phyloP scores from a whole-genome alignment of 352 stramenopile genomes.

The Phytopythium vexans region DNA sequence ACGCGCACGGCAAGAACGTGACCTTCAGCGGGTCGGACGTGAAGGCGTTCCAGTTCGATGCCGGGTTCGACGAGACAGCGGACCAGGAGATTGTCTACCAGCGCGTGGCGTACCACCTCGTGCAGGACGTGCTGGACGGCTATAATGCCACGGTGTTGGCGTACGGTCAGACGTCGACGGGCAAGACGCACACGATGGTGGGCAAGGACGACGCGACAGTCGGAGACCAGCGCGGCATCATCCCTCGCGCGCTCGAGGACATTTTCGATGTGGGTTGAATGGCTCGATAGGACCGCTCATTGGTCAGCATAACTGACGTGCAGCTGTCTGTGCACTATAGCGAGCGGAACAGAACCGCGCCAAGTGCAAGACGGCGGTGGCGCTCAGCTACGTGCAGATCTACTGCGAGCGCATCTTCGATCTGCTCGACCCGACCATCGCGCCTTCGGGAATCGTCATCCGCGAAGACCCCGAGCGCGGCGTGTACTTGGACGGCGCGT shows the following conservation, averaged over 20 bases:
- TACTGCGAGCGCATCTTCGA: constrained; percentile 83
- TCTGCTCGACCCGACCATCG: constrained; percentile 43
- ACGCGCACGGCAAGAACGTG: constrained; percentile 25
- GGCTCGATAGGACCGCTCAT: not conserved
- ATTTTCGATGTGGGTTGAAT: constrained; percentile 37
- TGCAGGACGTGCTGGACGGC: constrained; percentile 59
- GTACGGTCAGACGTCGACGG: constrained; percentile 63
- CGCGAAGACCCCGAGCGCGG: constrained; percentile 58
- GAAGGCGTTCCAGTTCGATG: constrained; percentile 63
- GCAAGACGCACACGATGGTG: constrained; percentile 75
- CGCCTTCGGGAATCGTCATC: constrained; percentile 45
- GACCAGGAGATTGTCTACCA: constrained; percentile 53
- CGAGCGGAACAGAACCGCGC: constrained; percentile 24
- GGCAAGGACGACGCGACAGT: constrained; percentile 31
- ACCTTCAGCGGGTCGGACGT: constrained; percentile 21
- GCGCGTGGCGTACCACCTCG: constrained; percentile 41
- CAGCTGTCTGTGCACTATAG: not conserved
- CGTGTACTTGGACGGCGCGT: constrained; percentile 65
- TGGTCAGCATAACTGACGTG: not conserved
- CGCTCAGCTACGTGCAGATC: constrained; percentile 74
- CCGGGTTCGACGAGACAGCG: constrained; percentile 31
- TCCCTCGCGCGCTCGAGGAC: constrained; percentile 57
- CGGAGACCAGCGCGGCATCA: constrained; percentile 41
- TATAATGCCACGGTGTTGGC: constrained; percentile 70
- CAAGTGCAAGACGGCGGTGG: constrained; percentile 38